A percentile compares a stretch with the other conserved stretches of the same genome.
Evolutionary conservation across 2,329 filamentous ascomycete genomes (phyloP).

Genomic region (Sarocladiaceae sp.): DNA sequence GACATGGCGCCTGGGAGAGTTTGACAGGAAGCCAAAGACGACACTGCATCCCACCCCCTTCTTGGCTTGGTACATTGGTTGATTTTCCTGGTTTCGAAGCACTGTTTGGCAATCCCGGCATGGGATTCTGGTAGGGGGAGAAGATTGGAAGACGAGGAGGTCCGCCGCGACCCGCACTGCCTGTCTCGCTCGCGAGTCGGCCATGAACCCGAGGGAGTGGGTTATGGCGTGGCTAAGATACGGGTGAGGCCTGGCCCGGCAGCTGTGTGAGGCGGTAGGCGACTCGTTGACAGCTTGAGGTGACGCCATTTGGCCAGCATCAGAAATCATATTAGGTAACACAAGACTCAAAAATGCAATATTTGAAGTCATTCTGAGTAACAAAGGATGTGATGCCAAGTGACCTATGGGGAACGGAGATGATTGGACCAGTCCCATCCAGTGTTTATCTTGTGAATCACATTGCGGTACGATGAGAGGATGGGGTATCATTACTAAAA

Average conservation of each 20-base stretch:
- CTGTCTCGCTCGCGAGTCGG: not conserved
- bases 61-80: slow-evolving; percentile 3
- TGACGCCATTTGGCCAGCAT: too few relatives aligned
- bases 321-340: too few relatives aligned
- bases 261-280: too few relatives aligned
- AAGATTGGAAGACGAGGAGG: not conserved
- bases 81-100: slow-evolving; percentile 1
- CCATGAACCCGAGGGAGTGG: not conserved
- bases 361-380: too few relatives aligned
- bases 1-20: not conserved
- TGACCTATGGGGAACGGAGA: too few relatives aligned
- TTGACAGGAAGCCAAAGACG: not conserved
- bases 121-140: not conserved
- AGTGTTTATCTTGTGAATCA: too few relatives aligned
- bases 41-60: not conserved
- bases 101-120: not conserved
- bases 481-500: too few relatives aligned
- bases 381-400: too few relatives aligned
- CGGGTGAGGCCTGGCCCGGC: not conserved
- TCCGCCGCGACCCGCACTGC: not conserved
- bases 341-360: too few relatives aligned
- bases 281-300: too few relatives aligned
- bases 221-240: not conserved
- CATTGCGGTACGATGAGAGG: too few relatives aligned
- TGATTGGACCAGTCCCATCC: too few relatives aligned